phyloP scores from a whole-genome alignment of 2,329 filamentous ascomycete species.

The Colletotrichum liriopes region DNA sequence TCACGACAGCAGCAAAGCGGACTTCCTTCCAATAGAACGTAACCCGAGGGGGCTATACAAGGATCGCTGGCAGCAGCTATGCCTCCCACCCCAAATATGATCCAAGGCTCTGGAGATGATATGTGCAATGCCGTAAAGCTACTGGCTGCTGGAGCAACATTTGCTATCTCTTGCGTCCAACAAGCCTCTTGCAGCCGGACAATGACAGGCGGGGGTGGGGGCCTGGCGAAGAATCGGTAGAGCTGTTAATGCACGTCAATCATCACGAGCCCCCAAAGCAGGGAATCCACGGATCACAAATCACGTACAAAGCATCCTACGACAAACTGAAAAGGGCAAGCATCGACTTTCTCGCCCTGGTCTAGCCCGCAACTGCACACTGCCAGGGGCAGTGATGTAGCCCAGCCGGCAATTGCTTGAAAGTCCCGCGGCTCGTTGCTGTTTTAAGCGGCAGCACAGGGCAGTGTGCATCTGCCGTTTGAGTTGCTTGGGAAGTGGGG shows the following conservation, averaged over 20 bases:
- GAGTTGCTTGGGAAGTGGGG: background rate
- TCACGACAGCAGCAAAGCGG: background rate
- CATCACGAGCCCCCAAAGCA: background rate
- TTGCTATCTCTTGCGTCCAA: background rate
- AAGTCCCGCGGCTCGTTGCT: background rate
- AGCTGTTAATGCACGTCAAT: conserved; percentile 2
- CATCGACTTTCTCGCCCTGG: background rate
- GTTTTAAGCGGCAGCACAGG: no score
- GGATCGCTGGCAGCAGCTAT: background rate
- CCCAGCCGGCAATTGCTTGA: background rate
- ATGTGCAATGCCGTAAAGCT: background rate
- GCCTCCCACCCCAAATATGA: background rate
- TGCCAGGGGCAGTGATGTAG: background rate
- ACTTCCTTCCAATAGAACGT: background rate
- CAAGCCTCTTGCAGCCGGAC: background rate
- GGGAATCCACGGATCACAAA: background rate
- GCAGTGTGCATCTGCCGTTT: background rate
- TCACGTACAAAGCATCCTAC: background rate
- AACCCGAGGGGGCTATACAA: background rate
- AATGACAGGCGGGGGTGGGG: background rate
- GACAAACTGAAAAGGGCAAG: background rate
- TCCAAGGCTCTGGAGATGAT: no score
- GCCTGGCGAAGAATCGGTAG: background rate
- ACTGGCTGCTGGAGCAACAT: background rate
- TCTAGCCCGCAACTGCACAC: background rate